Evolutionary conservation across 169 alveolate species (phyloP), one percentile per base, ranked within the genome.

Genomic region (Plasmodium knowlesi): DNA sequence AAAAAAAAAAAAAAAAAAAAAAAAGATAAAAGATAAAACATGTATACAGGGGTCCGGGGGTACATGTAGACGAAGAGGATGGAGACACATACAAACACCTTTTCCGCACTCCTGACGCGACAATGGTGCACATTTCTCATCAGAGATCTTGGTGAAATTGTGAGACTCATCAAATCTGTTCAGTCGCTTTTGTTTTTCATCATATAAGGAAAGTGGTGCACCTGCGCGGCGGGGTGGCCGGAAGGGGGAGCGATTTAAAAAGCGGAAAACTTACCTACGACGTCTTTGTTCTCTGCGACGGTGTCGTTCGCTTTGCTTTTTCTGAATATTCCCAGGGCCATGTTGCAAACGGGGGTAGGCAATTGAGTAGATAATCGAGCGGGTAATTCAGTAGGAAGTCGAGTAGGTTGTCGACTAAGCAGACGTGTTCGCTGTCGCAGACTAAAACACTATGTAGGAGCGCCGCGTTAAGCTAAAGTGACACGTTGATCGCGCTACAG

Each of bases 91-190:
- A 46, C 19, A 46, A 46, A 46, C 57, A 19, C 5, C 14, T 0
- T 41, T 6, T 0, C 14, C 0, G 16, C 46, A 5, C 46, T 9
- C 46, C 6, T 39, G 10, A 2, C 46, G 0, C 46, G 67, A 32
- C 50, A n/a, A 5, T 3, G 32, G 50, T 25, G 83, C 37, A 19
- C 83, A 28, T 5, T 14, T 73, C 79, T 72, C 53, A 74, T 85
- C 93, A 85, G 93, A 74, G 93, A 85, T 85, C 93, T 85, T 85
- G 93, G 93, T 85, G 93, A 85, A 85, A 85, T 73, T 37, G 25
- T 61, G 78, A 71, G 79, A 85, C 25, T 37, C 80, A 53, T 85
- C 93, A 85, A 30, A 25, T 41, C 43, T 5, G 37, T n/a, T 50
- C 84, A 73, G 84, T 34, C 28, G 41, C 57, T 74, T 25, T 53